Evolutionary conservation across 345 rosid genomes (phyloP).

Genomic region (Acer saccharum): DNA sequence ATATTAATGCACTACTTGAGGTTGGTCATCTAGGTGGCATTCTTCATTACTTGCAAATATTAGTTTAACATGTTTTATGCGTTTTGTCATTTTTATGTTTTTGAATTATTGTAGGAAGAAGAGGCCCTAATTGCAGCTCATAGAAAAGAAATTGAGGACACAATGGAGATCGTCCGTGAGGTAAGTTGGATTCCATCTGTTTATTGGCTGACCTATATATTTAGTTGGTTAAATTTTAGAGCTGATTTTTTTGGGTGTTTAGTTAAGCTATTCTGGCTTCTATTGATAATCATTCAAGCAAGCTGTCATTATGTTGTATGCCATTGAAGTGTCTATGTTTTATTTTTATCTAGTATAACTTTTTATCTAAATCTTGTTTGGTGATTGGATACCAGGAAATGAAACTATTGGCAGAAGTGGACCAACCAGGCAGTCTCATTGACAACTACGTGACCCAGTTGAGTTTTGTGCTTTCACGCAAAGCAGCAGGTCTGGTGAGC

Average conservation of each 20-base stretch:
- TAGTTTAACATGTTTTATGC: neutral
- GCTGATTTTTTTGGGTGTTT: no score
- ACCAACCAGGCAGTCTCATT: conserved; percentile 92
- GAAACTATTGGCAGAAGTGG: conserved; percentile 92
- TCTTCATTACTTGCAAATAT: neutral
- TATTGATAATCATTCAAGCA: neutral
- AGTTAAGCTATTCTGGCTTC: neutral
- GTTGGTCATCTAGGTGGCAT: conserved; percentile 35
- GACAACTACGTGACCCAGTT: conserved; percentile 89
- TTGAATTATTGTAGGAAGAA: conserved; percentile 64
- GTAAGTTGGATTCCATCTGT: conserved; percentile 41
- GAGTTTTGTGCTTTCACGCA: conserved; percentile 92
- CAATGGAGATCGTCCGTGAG: conserved; percentile 98
- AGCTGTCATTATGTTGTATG: neutral
- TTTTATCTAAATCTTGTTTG: neutral
- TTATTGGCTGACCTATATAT: neutral
- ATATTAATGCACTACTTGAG: conserved; percentile 82
- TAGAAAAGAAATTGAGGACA: conserved; percentile 98
- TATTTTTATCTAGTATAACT: neutral
- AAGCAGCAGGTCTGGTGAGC: conserved; percentile 89
- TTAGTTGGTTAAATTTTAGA: neutral
- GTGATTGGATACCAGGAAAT: conserved; percentile 61
- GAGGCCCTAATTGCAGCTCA: conserved; percentile 90
- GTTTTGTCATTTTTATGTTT: conserved; percentile 13
- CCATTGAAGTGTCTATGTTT: neutral